These are phyloP conservation scores for Cyphellophora attinorum DNA, from an alignment of 2,329 filamentous ascomycete genomes.

Conservation along the genomic window DNA sequence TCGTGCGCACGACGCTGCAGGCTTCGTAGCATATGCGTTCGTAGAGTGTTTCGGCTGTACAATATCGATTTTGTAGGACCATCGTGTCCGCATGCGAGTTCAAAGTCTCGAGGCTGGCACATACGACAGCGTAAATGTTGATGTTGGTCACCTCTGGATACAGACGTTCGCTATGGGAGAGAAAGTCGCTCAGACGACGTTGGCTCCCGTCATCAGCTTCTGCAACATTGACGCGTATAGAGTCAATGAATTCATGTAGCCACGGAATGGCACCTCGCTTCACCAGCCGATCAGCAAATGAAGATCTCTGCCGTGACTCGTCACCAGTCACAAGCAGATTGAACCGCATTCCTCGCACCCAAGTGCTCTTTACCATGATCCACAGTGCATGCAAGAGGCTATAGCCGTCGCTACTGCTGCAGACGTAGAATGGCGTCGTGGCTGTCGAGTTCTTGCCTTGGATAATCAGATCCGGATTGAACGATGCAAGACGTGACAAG, in stretches of 20 bases:
- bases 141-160: conserved; percentile 9
- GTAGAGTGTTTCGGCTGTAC: conserved; percentile 7
- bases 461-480: conserved; percentile 12
- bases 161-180: conserved; percentile 1
- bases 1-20: conserved; percentile 11
- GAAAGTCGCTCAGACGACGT: background rate
- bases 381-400: conserved; percentile 13
- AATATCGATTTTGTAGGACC: conserved; percentile 7
- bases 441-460: conserved; percentile 6
- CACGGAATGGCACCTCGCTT: conserved; percentile 9
- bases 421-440: conserved; percentile 10
- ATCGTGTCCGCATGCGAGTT: conserved; percentile 9
- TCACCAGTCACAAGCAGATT: conserved; percentile 7
- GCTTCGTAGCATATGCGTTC: conserved; percentile 14
- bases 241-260: conserved; percentile 10
- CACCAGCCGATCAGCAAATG: conserved; percentile 8
- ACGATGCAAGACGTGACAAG: background rate
- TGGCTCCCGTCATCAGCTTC: too few relatives aligned
- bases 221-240: conserved; percentile 7
- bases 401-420: conserved; percentile 9
- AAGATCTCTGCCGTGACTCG: conserved; percentile 2
- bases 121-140: conserved; percentile 11
- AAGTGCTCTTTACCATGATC: conserved; percentile 13
- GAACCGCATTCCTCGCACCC: conserved; percentile 11
- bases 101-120: conserved; percentile 11